These are phyloP conservation scores for Globisporangium middletonii DNA, from an alignment of 352 stramenopile species.

Conservation along the genomic window DNA sequence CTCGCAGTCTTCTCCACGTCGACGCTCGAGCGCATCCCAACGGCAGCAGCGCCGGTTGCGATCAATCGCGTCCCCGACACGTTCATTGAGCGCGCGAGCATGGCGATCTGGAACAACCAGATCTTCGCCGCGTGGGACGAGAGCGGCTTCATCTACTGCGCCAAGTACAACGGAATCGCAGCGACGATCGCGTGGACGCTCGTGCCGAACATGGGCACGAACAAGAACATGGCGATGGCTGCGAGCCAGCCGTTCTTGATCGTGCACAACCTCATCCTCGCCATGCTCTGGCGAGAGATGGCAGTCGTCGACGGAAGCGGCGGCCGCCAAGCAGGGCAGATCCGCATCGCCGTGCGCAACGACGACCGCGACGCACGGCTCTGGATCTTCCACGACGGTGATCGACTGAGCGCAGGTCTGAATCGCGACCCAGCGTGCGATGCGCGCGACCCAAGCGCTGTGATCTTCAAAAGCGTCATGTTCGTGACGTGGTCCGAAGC, in stretches of 20 bases:
- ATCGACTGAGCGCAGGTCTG: conserved; percentile 27
- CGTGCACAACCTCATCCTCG: conserved; percentile 52
- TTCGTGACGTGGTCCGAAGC: conserved; percentile 60
- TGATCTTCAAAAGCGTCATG: conserved; percentile 48
- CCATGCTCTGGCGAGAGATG: conserved; percentile 59
- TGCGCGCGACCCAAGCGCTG: conserved; percentile 28
- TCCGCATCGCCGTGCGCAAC: conserved; percentile 51
- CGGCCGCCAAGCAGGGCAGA: conserved; percentile 29
- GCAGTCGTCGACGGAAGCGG: conserved; percentile 5
- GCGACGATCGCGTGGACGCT: conserved; percentile 39
- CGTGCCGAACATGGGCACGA: conserved; percentile 56
- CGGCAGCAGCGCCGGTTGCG: conserved; percentile 8
- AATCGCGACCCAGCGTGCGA: conserved; percentile 44
- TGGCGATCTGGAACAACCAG: conserved; percentile 34
- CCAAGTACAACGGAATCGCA: conserved; percentile 39
- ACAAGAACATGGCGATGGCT: conserved; percentile 46
- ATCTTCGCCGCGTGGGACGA: conserved; percentile 75
- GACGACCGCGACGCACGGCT: conserved; percentile 38
- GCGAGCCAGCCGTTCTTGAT: conserved; percentile 38
- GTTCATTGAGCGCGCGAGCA: conserved; percentile 42
- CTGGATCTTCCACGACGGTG: conserved; percentile 77
- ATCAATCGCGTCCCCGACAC: conserved; percentile 46
- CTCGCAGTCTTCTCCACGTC: conserved; percentile 39
- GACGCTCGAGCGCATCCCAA: conserved; percentile 27
- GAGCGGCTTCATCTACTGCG: conserved; percentile 47